These are phyloP conservation scores for Madurella mycetomatis DNA, from an alignment of 2,329 filamentous ascomycete genomes.

Conservation along the genomic window DNA sequence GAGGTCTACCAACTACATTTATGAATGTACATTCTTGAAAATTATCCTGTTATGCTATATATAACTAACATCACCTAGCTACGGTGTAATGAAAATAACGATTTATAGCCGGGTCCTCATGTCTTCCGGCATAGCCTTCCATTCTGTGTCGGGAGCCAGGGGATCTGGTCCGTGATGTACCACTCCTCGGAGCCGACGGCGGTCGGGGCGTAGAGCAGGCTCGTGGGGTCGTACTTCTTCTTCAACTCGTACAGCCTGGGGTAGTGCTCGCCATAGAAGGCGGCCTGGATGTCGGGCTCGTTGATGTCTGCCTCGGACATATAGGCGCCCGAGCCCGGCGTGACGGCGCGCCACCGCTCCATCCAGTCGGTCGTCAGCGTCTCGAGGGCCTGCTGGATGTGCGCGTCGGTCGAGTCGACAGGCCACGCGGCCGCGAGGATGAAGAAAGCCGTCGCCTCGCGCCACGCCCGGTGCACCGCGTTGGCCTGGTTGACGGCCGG, in stretches of 20 bases:
- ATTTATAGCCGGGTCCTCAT: neutral
- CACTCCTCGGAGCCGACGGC: slow-evolving; percentile 24
- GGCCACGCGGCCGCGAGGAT: slow-evolving; percentile 30
- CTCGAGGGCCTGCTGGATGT: slow-evolving; percentile 21
- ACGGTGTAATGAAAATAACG: too few relatives aligned
- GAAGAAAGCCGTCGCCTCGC: slow-evolving; percentile 37
- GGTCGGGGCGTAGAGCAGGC: slow-evolving; percentile 23
- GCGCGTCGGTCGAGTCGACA: slow-evolving; percentile 6
- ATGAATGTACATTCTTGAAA: too few relatives aligned
- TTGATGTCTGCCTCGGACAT: slow-evolving; percentile 21
- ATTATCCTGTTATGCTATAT: too few relatives aligned
- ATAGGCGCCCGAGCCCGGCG: slow-evolving; percentile 23
- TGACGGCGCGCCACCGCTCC: slow-evolving; percentile 24
- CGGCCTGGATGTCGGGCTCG: slow-evolving; percentile 21
- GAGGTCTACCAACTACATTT: too few relatives aligned
- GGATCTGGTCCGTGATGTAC: slow-evolving; percentile 14
- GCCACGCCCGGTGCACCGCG: slow-evolving; percentile 47
- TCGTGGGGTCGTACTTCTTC: slow-evolving; percentile 22
- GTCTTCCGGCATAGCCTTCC: slow-evolving; percentile 20
- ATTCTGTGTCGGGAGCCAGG: slow-evolving; percentile 21
- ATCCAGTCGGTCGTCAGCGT: slow-evolving; percentile 32
- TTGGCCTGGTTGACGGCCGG: slow-evolving; percentile 34
- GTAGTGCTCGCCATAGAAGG: slow-evolving; percentile 23
- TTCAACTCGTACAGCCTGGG: slow-evolving; percentile 18
- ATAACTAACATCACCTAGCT: too few relatives aligned